These are phyloP conservation scores for Solanum peruvianum DNA, from an alignment of 257 asterid species.

Conservation along the genomic window DNA sequence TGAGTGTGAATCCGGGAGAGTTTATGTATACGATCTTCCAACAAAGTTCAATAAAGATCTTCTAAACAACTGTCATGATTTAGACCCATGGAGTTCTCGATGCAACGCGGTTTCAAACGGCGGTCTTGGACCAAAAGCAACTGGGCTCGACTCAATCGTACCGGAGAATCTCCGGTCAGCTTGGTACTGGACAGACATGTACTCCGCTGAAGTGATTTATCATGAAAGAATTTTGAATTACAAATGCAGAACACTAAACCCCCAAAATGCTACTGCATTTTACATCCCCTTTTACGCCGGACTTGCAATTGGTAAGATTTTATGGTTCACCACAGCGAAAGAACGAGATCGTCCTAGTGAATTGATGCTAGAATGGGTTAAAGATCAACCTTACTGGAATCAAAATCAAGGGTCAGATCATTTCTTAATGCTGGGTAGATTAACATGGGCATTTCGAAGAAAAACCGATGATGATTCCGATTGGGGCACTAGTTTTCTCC, in stretches of 20 bases:
- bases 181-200: conserved; percentile 55
- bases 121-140: conserved; percentile 42
- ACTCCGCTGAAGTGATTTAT: conserved; percentile 34
- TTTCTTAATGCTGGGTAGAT: conserved; percentile 37
- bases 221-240: conserved; percentile 30
- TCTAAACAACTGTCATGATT: conserved; percentile 26
- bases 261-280: conserved; percentile 38
- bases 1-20: conserved; percentile 35
- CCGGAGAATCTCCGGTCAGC: conserved; percentile 26
- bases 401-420: conserved; percentile 46
- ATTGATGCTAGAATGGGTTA: conserved; percentile 38
- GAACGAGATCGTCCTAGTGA: conserved; percentile 32
- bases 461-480: conserved; percentile 22
- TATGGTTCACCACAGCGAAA: conserved; percentile 37
- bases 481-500: conserved; percentile 51
- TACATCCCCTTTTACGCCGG: conserved; percentile 64
- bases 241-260: conserved; percentile 34
- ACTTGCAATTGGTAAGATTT: conserved; percentile 40
- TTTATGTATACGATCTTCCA: conserved; percentile 45
- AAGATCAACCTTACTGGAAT: conserved; percentile 21
- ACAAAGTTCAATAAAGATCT: conserved; percentile 28
- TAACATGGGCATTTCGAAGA: conserved; percentile 69
- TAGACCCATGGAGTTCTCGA: conserved; percentile 36
- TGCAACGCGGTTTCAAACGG: conserved; percentile 33
- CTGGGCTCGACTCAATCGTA: conserved; percentile 32